These are phyloP conservation scores for Trichoderma hamatum DNA, from an alignment of 2,329 filamentous ascomycete genomes.

Conservation along the genomic window DNA sequence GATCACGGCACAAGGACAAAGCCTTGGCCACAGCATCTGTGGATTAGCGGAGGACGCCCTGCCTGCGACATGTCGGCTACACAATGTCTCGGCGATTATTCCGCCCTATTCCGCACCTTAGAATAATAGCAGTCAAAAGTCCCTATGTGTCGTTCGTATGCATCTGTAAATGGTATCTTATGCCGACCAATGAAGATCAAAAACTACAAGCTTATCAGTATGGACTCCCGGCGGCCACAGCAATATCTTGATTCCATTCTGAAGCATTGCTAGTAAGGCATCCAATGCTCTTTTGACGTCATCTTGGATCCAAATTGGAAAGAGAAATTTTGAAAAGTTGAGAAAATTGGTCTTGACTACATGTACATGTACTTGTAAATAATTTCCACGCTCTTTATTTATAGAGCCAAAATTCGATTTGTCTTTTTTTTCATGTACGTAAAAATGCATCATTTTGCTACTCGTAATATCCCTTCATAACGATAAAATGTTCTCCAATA, in stretches of 20 bases:
- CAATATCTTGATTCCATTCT: not conserved
- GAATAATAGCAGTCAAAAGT: not conserved
- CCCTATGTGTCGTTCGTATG: not conserved
- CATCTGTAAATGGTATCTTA: not conserved
- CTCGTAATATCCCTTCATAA: too few species aligned
- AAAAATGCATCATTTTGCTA: too few species aligned
- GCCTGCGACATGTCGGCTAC: not conserved
- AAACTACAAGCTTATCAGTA: not conserved
- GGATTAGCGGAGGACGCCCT: not conserved
- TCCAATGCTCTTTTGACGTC: not conserved
- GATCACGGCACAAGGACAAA: not conserved
- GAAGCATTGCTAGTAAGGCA: not conserved
- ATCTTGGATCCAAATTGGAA: not conserved
- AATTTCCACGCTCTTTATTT: too few species aligned
- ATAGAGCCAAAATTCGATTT: too few species aligned
- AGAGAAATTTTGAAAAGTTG: too few species aligned
- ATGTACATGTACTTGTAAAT: too few species aligned
- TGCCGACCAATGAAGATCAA: not conserved
- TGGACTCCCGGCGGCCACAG: not conserved
- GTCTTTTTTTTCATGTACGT: not conserved
- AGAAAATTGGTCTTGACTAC: too few species aligned
- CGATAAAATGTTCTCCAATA: too few species aligned
- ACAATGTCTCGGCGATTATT: not conserved
- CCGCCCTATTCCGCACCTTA: not conserved
- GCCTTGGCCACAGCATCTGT: not conserved